Evolutionary conservation across 495 filamentous ascomycete species (phyloP).

Genomic region (Aspergillus saccharolyticus): DNA sequence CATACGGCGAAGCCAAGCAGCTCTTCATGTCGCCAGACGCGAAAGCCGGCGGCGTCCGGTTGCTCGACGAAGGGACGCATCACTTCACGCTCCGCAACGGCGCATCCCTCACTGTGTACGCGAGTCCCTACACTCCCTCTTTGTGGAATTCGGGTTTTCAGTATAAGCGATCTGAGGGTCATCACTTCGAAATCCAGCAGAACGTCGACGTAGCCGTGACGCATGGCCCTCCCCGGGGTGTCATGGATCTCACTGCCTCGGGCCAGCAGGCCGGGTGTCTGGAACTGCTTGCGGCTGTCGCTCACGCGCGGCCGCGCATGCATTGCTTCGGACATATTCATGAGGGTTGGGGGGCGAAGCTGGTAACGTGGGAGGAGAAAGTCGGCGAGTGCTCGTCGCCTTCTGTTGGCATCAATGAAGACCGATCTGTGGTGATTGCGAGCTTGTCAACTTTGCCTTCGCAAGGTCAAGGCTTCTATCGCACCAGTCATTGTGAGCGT

Average conservation of each 20-base stretch:
- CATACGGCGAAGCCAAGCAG: constrained; percentile 22
- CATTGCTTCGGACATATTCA: constrained; percentile 76
- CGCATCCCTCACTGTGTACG: constrained; percentile 55
- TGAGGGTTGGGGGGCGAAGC: constrained; percentile 63
- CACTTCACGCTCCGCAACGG: constrained; percentile 52
- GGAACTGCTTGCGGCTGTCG: constrained; percentile 52
- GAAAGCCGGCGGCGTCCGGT: constrained; percentile 40
- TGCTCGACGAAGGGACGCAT: constrained; percentile 59
- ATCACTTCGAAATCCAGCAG: constrained; percentile 39
- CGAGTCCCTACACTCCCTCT: constrained; percentile 61
- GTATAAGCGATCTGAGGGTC: constrained; percentile 45
- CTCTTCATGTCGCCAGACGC: constrained; percentile 21
- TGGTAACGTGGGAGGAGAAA: constrained; percentile 49
- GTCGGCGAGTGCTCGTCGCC: constrained; percentile 32
- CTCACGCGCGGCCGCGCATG: constrained; percentile 47
- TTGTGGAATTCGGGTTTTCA: constrained; percentile 53
- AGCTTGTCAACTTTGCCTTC: constrained; percentile 28
- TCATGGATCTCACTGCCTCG: constrained; percentile 43
- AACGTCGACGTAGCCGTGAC: constrained; percentile 59
- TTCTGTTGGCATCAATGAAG: constrained; percentile 37
- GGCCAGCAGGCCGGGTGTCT: constrained; percentile 48
- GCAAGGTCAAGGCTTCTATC: background rate
- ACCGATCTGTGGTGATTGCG: constrained; percentile 34
- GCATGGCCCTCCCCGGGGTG: constrained; percentile 58
- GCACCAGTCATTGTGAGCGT: constrained; percentile 32